Evolutionary conservation across 768 basidiomycete species (phyloP).

Genomic region (Tricholoma matsutake): DNA sequence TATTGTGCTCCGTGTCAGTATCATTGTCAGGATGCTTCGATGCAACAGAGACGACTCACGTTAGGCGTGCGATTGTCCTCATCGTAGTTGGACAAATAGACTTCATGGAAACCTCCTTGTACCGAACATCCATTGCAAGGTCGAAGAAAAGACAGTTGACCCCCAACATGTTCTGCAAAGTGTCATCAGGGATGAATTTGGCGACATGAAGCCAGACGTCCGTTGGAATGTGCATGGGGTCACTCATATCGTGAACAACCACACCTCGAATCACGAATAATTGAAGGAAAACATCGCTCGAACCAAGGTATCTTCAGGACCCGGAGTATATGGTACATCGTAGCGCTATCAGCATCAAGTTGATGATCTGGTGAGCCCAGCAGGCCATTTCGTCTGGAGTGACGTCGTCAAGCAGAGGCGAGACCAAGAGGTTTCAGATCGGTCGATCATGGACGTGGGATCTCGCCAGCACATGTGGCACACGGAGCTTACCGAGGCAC

Average conservation of each 20-base stretch:
- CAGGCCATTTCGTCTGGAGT: no score
- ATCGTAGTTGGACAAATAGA: slow-evolving; percentile 17
- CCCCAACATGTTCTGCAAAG: slow-evolving; percentile 21
- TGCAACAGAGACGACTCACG: slow-evolving; percentile 12
- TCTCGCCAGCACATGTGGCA: no score
- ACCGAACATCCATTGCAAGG: slow-evolving; percentile 28
- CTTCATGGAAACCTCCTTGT: slow-evolving; percentile 23
- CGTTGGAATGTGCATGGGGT: slow-evolving; percentile 20
- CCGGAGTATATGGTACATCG: background rate
- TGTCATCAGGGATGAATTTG: slow-evolving; percentile 25
- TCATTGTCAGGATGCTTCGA: background rate
- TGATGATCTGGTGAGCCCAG: no score
- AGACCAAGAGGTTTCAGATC: no score
- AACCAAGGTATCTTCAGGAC: background rate
- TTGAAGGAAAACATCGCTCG: background rate
- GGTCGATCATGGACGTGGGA: no score
- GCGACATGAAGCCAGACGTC: slow-evolving; percentile 34
- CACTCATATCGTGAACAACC: slow-evolving; percentile 6
- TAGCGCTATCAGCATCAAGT: background rate
- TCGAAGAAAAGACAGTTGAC: slow-evolving; percentile 33
- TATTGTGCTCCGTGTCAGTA: slow-evolving; percentile 6
- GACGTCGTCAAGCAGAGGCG: no score
- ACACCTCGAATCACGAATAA: background rate
- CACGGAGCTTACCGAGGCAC: no score
- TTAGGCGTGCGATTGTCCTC: slow-evolving; percentile 16